Evolutionary conservation across 2,329 filamentous ascomycete genomes (phyloP), one percentile per base, ranked within the genome.

Genomic region (Xylariaceae sp.): DNA sequence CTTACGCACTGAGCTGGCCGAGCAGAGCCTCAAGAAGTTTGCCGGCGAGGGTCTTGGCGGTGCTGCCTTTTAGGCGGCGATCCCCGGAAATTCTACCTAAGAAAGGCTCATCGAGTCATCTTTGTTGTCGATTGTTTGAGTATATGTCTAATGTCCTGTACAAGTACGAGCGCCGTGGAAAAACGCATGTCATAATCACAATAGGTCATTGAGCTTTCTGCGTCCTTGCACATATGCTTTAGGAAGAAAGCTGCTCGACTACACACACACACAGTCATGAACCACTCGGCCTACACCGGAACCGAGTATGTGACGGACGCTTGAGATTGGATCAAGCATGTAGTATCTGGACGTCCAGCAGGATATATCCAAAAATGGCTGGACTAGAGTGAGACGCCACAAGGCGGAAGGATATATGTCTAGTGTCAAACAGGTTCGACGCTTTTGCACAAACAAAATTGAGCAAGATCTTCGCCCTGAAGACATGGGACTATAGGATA

Each of bases 11-110:
- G 82, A 86, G 44, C 69, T 86, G 58, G 83, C 80, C 56, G 82
- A 85, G 71, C 78, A 78, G 71, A 82, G 79, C 58, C 75, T 86
- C 65, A 81, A 82, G 70, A 85, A 80, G 48, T 72, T 85, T 56
- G 79, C 82, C 0, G 83, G 83, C 14, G 83, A 86, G 61, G 80
- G 80, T 14, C 73, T 80, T 53, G 80, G 82, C 1, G 82, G 82
- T 6, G 79, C 82, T 17, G 81, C 82, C 2, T 86, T 86, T 65
- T 84, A 63, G 51, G 19, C 31, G 21, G 9, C 8, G 21, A 14
- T 11, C 26, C n/a, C 6, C 12, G 19, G n/a, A 5, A 5, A n/a
- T 8, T 7, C 7, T 19, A 36, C 16, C 8, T 11, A 2, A 41
- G 14, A 37, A 23, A 11, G 16, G 23, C 12, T 1, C 24, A 8